phyloP scores from a whole-genome alignment of 2,329 filamentous ascomycete genomes.

The Monosporascus sp. region DNA sequence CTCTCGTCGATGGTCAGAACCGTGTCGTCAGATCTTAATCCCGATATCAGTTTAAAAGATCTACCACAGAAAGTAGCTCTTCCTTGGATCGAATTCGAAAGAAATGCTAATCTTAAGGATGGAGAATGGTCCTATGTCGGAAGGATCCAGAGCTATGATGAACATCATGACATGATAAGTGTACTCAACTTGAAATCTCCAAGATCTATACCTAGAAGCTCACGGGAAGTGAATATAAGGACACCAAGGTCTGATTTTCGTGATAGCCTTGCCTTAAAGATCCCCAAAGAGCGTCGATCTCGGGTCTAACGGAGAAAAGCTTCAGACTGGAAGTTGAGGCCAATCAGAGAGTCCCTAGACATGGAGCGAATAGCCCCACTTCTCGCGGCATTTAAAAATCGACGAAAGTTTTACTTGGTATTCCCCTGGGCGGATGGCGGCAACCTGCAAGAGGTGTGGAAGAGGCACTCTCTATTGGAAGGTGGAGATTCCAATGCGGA shows the following conservation, averaged over 20 bases:
- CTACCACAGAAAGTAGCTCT: no score
- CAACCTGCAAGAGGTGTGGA: conserved; percentile 7
- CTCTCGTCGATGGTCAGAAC: no score
- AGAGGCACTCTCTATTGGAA: neutral
- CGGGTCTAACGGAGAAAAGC: neutral
- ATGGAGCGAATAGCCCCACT: conserved; percentile 9
- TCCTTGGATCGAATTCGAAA: conserved; percentile 1
- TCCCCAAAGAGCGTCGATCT: neutral
- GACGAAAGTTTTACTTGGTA: conserved; percentile 6
- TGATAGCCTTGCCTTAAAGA: conserved; percentile 7
- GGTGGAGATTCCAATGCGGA: no score
- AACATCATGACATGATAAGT: conserved; percentile 8
- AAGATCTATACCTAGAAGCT: neutral
- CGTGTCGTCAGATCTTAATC: no score
- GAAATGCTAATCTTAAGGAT: neutral
- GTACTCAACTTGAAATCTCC: no score
- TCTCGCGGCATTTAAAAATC: conserved; percentile 8
- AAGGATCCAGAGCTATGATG: conserved; percentile 2
- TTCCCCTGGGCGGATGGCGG: conserved; percentile 8
- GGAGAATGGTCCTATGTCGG: neutral
- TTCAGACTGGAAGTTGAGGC: neutral
- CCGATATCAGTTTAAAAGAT: no score
- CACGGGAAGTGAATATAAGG: neutral
- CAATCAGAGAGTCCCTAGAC: conserved; percentile 3
- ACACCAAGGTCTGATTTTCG: neutral